phyloP scores from a whole-genome alignment of 768 basidiomycete genomes.

The Boletus speciosus region DNA sequence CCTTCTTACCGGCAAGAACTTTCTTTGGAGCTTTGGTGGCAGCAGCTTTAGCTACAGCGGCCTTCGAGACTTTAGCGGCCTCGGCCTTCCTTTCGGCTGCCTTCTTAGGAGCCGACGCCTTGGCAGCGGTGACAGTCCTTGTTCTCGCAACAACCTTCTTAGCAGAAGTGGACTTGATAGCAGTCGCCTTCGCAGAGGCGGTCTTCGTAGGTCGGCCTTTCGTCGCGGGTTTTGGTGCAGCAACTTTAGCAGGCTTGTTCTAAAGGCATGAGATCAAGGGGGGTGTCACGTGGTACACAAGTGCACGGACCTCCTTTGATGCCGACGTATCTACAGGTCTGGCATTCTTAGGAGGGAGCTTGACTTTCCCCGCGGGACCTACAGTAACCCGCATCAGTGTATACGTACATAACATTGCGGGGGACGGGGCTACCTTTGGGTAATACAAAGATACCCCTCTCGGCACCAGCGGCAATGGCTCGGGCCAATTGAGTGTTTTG shows the following conservation, averaged over 20 bases:
- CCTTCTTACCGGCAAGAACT: slow-evolving; percentile 31
- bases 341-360: slow-evolving; percentile 61
- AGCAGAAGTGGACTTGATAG: slow-evolving; percentile 21
- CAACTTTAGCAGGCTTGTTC: slow-evolving; percentile 34
- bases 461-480: slow-evolving; percentile 77
- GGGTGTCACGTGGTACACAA: slow-evolving; percentile 20
- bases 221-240: slow-evolving; percentile 21
- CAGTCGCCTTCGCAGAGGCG: slow-evolving; percentile 23
- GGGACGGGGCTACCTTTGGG: slow-evolving; percentile 67
- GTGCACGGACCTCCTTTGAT: slow-evolving; percentile 54
- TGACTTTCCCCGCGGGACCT: slow-evolving; percentile 55
- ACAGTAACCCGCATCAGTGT: slow-evolving; percentile 3
- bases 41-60: slow-evolving; percentile 13
- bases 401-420: background rate
- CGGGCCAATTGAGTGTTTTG: slow-evolving; percentile 76
- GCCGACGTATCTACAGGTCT: slow-evolving; percentile 48
- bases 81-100: slow-evolving; percentile 32
- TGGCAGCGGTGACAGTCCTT: slow-evolving; percentile 28
- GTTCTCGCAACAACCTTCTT: slow-evolving; percentile 36
- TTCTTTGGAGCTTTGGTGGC: slow-evolving; percentile 31
- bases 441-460: slow-evolving; percentile 78
- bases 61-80: slow-evolving; percentile 34
- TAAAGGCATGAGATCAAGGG: slow-evolving; percentile 11
- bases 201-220: slow-evolving; percentile 30
- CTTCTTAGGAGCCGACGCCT: slow-evolving; percentile 42